Evolutionary conservation across 1,139 yeast species (phyloP).

Genomic region (Blastobotrys illinoisensis): DNA sequence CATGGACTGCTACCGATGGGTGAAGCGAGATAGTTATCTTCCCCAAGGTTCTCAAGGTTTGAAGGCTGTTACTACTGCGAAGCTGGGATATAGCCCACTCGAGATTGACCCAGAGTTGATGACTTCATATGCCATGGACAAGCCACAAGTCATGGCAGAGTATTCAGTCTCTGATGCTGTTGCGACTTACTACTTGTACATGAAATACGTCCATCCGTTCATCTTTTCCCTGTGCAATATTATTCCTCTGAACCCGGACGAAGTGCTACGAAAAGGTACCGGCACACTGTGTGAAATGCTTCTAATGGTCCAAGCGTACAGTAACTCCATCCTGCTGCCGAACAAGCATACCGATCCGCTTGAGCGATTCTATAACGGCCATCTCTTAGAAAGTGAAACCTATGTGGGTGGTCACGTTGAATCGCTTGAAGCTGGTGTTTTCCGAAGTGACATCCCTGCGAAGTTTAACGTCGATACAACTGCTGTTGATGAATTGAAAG

Average conservation of each 20-base stretch:
- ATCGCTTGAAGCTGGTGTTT: slow-evolving; percentile 95
- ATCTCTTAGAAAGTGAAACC: slow-evolving; percentile 88
- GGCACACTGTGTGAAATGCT: slow-evolving; percentile 99
- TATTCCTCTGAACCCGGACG: slow-evolving; percentile 95
- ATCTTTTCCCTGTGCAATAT: slow-evolving; percentile 93
- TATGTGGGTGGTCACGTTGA: slow-evolving; percentile 99
- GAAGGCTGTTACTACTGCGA: slow-evolving; percentile 95
- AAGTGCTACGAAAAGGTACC: slow-evolving; percentile 92
- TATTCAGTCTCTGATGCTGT: slow-evolving; percentile 99
- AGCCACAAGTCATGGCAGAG: slow-evolving; percentile 88
- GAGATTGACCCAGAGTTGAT: slow-evolving; percentile 96
- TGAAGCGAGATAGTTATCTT: slow-evolving; percentile 92
- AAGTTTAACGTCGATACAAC: slow-evolving; percentile 75
- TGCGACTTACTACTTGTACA: slow-evolving; percentile 92
- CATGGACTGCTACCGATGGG: slow-evolving; percentile 99
- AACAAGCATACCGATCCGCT: slow-evolving; percentile 90
- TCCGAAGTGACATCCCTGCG: slow-evolving; percentile 77
- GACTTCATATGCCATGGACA: slow-evolving; percentile 95
- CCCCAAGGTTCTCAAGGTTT: slow-evolving; percentile 99
- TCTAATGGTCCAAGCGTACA: slow-evolving; percentile 92
- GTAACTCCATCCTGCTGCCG: slow-evolving; percentile 71
- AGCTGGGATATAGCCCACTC: slow-evolving; percentile 92
- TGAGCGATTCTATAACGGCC: slow-evolving; percentile 92
- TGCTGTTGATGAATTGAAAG: slow-evolving; percentile 74
- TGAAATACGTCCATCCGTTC: slow-evolving; percentile 96